Conservation (phyloP, 2,329 filamentous ascomycete species). For the Trichoderma afroharzianum region DNA sequence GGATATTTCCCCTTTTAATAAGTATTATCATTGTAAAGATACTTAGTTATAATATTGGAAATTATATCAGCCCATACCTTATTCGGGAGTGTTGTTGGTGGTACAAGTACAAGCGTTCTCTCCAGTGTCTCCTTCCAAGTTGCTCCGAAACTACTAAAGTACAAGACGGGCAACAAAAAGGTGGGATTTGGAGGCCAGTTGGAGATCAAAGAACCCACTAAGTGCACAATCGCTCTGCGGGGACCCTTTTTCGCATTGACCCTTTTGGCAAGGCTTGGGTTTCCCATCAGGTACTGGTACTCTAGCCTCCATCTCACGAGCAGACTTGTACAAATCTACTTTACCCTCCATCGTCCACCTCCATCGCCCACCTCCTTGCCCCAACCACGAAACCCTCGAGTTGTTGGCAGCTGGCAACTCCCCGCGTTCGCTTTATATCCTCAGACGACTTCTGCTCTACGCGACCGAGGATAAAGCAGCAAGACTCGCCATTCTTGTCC, state of each 20-base stretch:
- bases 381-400: background rate
- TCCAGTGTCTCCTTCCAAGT: background rate
- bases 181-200: background rate
- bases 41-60: background rate
- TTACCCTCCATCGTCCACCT: background rate
- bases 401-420: background rate
- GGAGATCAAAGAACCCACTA: conserved; percentile 2
- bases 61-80: background rate
- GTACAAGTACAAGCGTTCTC: background rate
- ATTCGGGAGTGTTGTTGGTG: background rate
- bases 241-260: background rate
- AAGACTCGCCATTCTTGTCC: background rate
- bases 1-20: background rate
- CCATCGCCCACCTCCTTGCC: background rate
- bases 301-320: background rate
- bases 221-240: background rate
- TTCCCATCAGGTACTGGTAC: background rate
- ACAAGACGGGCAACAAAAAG: background rate
- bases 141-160: background rate
- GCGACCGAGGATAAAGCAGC: background rate
- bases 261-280: conserved; percentile 1
- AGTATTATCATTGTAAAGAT: background rate
- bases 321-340: background rate
- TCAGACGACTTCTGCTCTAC: background rate
- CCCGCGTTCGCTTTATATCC: background rate